These are phyloP conservation scores for Hanseniaspora mollemarum DNA, from an alignment of 805 yeast species.

Conservation along the genomic window DNA sequence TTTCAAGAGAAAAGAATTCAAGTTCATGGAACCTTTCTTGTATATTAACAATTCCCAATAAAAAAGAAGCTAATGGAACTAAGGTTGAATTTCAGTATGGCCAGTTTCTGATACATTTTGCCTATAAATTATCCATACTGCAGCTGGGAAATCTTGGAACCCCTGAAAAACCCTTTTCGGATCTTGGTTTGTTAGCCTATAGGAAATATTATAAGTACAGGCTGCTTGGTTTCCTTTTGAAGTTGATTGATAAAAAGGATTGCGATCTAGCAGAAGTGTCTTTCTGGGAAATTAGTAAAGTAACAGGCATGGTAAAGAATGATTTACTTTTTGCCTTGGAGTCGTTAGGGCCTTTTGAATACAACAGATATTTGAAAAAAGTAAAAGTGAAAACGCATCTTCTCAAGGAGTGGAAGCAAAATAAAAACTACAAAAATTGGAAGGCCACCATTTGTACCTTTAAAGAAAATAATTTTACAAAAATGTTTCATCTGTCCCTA, in stretches of 20 bases:
- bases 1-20: conserved; percentile 72
- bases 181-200: conserved; percentile 74
- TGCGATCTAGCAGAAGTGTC: conserved; percentile 29
- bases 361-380: not conserved
- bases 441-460: conserved; percentile 42
- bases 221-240: conserved; percentile 36
- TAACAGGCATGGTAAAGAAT: conserved; percentile 76
- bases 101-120: conserved; percentile 73
- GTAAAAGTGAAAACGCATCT: conserved; percentile 39
- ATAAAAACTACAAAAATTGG: conserved; percentile 37
- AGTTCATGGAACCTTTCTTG: conserved; percentile 72
- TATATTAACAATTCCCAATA: conserved; percentile 46
- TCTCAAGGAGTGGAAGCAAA: conserved; percentile 35
- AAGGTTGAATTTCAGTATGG: conserved; percentile 87
- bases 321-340: conserved; percentile 85
- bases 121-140: conserved; percentile 62
- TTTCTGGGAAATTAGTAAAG: conserved; percentile 48
- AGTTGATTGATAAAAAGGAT: conserved; percentile 10
- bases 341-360: conserved; percentile 49
- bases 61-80: conserved; percentile 43
- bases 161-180: conserved; percentile 90
- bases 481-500: not conserved
- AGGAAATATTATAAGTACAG: conserved; percentile 74
- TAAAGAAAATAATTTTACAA: conserved; percentile 15
- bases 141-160: conserved; percentile 70